Evolutionary conservation across 331 rosid genomes (phyloP).

Genomic region (Quercus phellos): DNA sequence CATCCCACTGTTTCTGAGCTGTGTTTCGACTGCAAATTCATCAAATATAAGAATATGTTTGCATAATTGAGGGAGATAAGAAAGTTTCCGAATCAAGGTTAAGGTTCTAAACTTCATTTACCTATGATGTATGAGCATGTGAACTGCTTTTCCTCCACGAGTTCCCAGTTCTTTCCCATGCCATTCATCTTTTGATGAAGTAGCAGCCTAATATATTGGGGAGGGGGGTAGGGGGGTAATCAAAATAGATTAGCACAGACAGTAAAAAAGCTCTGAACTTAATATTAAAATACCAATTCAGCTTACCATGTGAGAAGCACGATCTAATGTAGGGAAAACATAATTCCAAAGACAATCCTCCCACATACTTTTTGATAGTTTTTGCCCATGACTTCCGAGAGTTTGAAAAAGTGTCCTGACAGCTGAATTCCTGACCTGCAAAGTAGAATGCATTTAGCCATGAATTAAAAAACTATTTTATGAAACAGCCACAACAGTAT

Average conservation of each 20-base stretch:
- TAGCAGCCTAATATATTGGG: constrained; percentile 53
- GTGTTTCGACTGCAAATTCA: constrained; percentile 87
- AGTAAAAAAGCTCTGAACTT: constrained; percentile 10
- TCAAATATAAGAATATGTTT: constrained; percentile 12
- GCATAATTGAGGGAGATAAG: constrained; percentile 10
- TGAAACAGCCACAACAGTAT: neutral
- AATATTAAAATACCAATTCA: constrained; percentile 21
- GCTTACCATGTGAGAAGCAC: constrained; percentile 93
- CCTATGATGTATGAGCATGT: constrained; percentile 99
- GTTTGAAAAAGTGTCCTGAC: constrained; percentile 94
- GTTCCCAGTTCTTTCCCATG: constrained; percentile 98
- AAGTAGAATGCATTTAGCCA: constrained; percentile 19
- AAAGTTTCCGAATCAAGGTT: constrained; percentile 6
- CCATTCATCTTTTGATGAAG: constrained; percentile 98
- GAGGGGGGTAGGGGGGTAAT: neutral
- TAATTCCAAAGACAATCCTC: constrained; percentile 95
- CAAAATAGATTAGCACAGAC: constrained; percentile 25
- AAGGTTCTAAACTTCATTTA: constrained; percentile 26
- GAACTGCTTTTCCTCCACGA: constrained; percentile 93
- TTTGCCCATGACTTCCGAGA: constrained; percentile 86
- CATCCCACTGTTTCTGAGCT: constrained; percentile 99
- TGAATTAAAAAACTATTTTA: neutral
- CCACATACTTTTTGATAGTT: constrained; percentile 89
- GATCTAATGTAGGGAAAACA: constrained; percentile 82
- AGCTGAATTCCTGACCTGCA: constrained; percentile 93